Percentiles rank a stretch among this genome's conserved stretches.
These are phyloP conservation scores for Dictyostelium capitatum DNA, from an alignment of 78 protist species.

Conservation along the genomic window DNA sequence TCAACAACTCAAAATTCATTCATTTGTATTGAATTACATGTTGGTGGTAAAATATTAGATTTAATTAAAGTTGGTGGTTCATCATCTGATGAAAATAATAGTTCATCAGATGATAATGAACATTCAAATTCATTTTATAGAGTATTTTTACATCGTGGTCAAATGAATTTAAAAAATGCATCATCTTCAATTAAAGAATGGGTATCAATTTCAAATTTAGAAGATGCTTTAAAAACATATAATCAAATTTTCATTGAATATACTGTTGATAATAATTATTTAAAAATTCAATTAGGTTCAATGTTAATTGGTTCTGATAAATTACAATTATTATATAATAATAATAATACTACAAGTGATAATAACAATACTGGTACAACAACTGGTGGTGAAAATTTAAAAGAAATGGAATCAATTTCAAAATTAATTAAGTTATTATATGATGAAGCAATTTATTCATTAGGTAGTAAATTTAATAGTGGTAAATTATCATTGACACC, in stretches of 20 bases:
- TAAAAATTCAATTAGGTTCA: slow-evolving; percentile 10
- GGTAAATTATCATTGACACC: slow-evolving; percentile 21
- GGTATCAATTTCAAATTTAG: slow-evolving; percentile 20
- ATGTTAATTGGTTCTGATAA: slow-evolving; percentile 23
- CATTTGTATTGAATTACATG: slow-evolving; percentile 57
- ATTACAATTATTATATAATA: not conserved
- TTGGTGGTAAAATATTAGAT: slow-evolving; percentile 23
- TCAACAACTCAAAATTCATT: not conserved
- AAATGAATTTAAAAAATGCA: not conserved
- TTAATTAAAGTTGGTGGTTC: not conserved
- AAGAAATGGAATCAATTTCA: not conserved
- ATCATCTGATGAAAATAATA: no score
- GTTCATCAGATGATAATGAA: not conserved
- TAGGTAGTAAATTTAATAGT: slow-evolving; percentile 6
- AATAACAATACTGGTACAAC: not conserved
- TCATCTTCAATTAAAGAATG: slow-evolving; percentile 22
- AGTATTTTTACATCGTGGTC: slow-evolving; percentile 7
- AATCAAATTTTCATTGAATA: slow-evolving; percentile 31
- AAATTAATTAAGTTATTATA: slow-evolving; percentile 8
- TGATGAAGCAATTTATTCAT: slow-evolving; percentile 17
- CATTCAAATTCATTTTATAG: slow-evolving; percentile 15
- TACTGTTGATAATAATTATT: not conserved
- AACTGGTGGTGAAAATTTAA: not conserved
- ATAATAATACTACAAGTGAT: not conserved
- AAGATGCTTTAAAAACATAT: slow-evolving; percentile 3